These are phyloP conservation scores for Zasmidium angulare DNA, from an alignment of 2,329 filamentous ascomycete genomes.

Conservation along the genomic window DNA sequence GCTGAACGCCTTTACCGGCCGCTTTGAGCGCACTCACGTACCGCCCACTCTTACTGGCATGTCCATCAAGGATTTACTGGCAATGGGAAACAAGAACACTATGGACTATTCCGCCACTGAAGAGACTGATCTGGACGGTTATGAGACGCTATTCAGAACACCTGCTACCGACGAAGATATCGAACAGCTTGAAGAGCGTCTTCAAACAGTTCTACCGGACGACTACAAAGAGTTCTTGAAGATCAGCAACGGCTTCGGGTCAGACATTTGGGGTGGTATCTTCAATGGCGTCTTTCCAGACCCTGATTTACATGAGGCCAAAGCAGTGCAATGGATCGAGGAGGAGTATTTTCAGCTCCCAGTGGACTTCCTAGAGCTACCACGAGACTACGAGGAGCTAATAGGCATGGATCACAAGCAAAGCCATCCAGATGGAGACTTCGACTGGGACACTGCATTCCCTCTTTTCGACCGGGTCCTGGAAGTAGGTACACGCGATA, in stretches of 20 bases:
- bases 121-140: background rate
- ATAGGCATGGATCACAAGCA: background rate
- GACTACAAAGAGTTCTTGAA: slow-evolving; percentile 14
- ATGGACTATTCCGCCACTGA: background rate
- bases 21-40: background rate
- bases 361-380: slow-evolving; percentile 8
- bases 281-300: slow-evolving; percentile 8
- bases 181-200: slow-evolving; percentile 3
- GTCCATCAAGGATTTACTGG: slow-evolving; percentile 4
- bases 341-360: slow-evolving; percentile 15
- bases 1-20: background rate
- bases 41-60: slow-evolving; percentile 1
- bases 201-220: slow-evolving; percentile 1
- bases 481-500: slow-evolving; percentile 10
- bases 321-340: slow-evolving; percentile 1
- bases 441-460: slow-evolving; percentile 7
- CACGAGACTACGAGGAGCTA: slow-evolving; percentile 4
- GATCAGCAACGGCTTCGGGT: slow-evolving; percentile 10
- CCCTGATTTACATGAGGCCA: background rate
- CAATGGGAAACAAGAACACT: slow-evolving; percentile 8
- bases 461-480: slow-evolving; percentile 14
- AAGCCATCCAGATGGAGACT: background rate
- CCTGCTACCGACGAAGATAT: background rate
- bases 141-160: background rate
- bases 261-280: background rate